These are phyloP conservation scores for Colletotrichum cereale DNA, from an alignment of 2,329 filamentous ascomycete genomes.

Conservation along the genomic window DNA sequence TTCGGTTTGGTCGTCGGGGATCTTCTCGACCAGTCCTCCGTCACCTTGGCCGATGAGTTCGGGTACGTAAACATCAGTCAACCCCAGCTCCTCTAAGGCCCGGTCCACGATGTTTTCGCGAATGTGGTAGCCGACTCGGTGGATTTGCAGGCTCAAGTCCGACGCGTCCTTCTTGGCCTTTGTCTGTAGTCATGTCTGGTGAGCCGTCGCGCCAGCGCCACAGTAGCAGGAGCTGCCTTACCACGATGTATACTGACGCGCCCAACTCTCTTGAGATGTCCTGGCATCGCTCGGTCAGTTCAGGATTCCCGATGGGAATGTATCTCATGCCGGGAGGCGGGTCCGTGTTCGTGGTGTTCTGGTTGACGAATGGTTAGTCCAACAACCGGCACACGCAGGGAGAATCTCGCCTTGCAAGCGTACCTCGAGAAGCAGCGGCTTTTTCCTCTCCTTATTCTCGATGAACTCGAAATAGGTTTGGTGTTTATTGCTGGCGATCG, in stretches of 20 bases:
- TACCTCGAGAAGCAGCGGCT: conserved; percentile 74
- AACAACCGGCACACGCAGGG: not conserved
- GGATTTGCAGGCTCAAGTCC: conserved; percentile 64
- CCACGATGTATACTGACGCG: conserved; percentile 76
- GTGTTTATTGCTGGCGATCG: conserved; percentile 64
- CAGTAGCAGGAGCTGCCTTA: conserved; percentile 51
- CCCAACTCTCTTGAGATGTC: conserved; percentile 72
- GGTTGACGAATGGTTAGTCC: conserved; percentile 35
- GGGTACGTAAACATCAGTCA: conserved; percentile 40
- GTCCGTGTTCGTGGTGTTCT: conserved; percentile 65
- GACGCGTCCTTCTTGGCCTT: conserved; percentile 47
- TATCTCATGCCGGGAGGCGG: conserved; percentile 74
- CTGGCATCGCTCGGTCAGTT: conserved; percentile 72
- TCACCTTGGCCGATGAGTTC: conserved; percentile 36
- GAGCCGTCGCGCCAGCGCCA: not conserved
- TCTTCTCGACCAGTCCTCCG: conserved; percentile 58
- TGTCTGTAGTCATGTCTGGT: conserved; percentile 13
- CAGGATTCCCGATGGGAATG: conserved; percentile 72
- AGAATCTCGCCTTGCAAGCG: conserved; percentile 13
- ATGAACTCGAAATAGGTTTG: conserved; percentile 74
- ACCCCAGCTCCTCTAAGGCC: conserved; percentile 51
- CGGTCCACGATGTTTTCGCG: conserved; percentile 70
- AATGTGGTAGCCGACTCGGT: conserved; percentile 72
- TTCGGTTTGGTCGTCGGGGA: conserved; percentile 69
- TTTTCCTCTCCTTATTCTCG: conserved; percentile 74